Evolutionary conservation across 169 alveolate species (phyloP).

Genomic region (Besnoitia besnoiti): DNA sequence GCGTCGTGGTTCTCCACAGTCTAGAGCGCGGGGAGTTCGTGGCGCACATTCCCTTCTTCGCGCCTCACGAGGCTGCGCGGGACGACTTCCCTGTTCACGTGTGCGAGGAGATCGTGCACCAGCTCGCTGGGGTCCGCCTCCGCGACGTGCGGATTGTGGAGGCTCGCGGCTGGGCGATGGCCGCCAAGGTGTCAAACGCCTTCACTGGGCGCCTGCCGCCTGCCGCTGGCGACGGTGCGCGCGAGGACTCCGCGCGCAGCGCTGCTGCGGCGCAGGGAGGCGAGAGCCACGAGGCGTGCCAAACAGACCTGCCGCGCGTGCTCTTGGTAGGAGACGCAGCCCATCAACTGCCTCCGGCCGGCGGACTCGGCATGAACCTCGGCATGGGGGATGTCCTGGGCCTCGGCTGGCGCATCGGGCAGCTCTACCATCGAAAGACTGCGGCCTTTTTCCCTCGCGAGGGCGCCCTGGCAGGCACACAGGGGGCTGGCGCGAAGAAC

Average conservation of each 20-base stretch:
- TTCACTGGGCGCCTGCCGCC: background rate
- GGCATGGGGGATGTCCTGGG: conserved; percentile 90
- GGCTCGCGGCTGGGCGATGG: conserved; percentile 59
- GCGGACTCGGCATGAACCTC: conserved; percentile 94
- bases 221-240: background rate
- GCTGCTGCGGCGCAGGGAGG: background rate
- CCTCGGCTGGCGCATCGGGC: conserved; percentile 80
- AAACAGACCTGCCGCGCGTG: conserved; percentile 38
- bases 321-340: conserved; percentile 93
- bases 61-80: conserved; percentile 7
- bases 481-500: background rate
- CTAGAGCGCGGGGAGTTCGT: conserved; percentile 89
- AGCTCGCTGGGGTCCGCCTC: conserved; percentile 41
- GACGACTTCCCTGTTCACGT: conserved; percentile 8
- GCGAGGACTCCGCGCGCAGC: background rate
- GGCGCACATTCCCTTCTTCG: conserved; percentile 88
- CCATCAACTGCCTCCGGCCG: conserved; percentile 93
- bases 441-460: background rate
- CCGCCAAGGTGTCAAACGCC: conserved; percentile 49
- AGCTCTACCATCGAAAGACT: conserved; percentile 61
- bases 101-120: conserved; percentile 7
- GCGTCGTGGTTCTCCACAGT: conserved; percentile 89
- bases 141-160: conserved; percentile 44
- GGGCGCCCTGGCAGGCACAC: background rate
- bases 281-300: conserved; percentile 69